Evolutionary conservation across 1,284 basidiomycete genomes (phyloP).

Genomic region (Apiotrichum akiyoshidainum): DNA sequence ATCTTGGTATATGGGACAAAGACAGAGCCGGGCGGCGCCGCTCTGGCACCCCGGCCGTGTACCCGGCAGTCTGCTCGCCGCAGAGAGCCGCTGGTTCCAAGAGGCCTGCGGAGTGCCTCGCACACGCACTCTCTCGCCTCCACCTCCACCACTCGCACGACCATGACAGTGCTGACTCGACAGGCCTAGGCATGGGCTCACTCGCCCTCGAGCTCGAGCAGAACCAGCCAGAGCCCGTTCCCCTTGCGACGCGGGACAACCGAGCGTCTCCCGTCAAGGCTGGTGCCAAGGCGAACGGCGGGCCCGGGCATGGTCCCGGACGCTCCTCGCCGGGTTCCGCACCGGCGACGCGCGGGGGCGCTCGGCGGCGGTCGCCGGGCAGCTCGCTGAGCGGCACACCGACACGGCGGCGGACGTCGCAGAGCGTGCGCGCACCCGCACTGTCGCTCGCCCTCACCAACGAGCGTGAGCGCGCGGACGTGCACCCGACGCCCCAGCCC

Average conservation of each 20-base stretch:
- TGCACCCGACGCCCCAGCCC: too few species aligned
- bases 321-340: too few species aligned
- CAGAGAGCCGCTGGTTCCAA: too few species aligned
- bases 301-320: too few species aligned
- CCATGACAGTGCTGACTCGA: too few species aligned
- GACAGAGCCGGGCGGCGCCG: too few species aligned
- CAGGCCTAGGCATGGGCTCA: conserved; percentile 4
- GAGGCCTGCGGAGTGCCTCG: too few species aligned
- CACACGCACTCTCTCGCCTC: too few species aligned
- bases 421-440: not conserved
- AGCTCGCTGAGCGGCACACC: not conserved
- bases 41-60: too few species aligned
- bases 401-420: not conserved
- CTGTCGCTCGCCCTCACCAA: not conserved
- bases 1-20: too few species aligned
- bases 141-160: too few species aligned
- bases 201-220: conserved; percentile 16
- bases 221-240: not conserved
- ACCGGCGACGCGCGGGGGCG: not conserved
- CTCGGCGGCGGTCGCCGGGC: not conserved
- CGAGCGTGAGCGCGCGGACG: not conserved
- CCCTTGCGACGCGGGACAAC: not conserved
- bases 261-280: not conserved
- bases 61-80: too few species aligned
- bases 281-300: not conserved